Base-by-base conservation (phyloP, 179 eudicot genomes). In the Nepenthes alata region DNA sequence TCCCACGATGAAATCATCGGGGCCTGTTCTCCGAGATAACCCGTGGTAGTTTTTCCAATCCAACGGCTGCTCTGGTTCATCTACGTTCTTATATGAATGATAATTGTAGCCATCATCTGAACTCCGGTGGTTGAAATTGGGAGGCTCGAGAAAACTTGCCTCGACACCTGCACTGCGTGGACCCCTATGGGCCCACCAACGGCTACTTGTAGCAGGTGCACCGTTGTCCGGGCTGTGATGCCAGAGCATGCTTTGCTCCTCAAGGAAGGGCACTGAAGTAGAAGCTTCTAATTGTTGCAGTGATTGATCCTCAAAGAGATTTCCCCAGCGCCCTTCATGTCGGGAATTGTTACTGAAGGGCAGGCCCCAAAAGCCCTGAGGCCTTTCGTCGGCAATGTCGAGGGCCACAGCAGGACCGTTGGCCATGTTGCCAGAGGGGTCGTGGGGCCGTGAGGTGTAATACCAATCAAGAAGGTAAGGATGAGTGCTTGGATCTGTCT, bases 391-490 rank as follows among this genome's bases (percentile, higher is more conserved):
- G 3, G 64, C 77, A 44, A 68, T 38, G 45, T 71, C 78, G 16
- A 55, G 35, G 49, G 84, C 55, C 45, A 77, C 67, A 37, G 74
- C 12, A 16, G 76, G 72, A 37, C 54, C 47, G 4, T 77, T 71
- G 12, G 63, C 37, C 3, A 67, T 41, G 51, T 64, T 56, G 45
- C 63, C 62, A 25, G 72, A 68, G 5, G 13, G 62, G 63, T 53
- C 75, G n/a, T 78, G 79, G 58, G 78, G 77, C 25, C 67, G 81
- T 5, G 83, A 80, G 16, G 78, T 69, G 59, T 90, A 94, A 71
- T 80, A 94, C 83, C 94, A 87, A 52, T 94, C 94, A 7, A 94
- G 83, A 47, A 94, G 83, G 63, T 87, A 89, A 0, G 93, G 95
- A 61, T 79, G 85, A 41, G 83, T 71, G 59, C 68, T 76, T 3